Evolutionary conservation across 176 grass and related monocot genomes (phyloP).

Genomic region (Oryza nivara): DNA sequence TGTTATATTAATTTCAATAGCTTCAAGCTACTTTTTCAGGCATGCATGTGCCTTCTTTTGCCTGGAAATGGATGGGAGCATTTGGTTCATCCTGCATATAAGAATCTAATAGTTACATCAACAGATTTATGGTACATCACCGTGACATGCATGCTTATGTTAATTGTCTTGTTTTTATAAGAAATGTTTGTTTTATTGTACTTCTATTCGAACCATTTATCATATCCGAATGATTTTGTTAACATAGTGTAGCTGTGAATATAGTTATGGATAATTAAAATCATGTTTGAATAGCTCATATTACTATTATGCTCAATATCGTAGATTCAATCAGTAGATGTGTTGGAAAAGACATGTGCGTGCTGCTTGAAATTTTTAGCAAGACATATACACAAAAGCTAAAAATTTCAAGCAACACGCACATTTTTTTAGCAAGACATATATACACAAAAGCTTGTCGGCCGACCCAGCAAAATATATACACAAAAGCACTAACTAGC

Average conservation of each 20-base stretch:
- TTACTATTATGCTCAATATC: not conserved
- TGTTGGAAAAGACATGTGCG: not conserved
- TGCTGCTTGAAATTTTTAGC: not conserved
- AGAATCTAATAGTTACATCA: not conserved
- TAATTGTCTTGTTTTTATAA: not conserved
- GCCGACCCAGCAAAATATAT: not conserved
- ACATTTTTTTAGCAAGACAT: not conserved
- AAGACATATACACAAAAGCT: not conserved
- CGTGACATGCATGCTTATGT: not conserved
- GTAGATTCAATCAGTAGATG: not conserved
- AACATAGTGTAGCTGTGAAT: not conserved
- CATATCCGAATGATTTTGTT: not conserved
- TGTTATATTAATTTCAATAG: not conserved
- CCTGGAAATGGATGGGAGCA: conserved; percentile 5
- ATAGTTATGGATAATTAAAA: not conserved
- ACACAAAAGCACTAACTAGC: not conserved
- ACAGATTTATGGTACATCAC: not conserved
- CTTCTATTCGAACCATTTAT: not conserved
- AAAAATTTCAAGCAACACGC: too few relatives aligned
- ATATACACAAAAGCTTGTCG: too few relatives aligned
- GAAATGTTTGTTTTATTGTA: not conserved
- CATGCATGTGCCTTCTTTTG: not conserved
- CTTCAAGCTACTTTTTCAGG: not conserved
- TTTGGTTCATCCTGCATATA: conserved; percentile 21
- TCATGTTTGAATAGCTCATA: not conserved